These are phyloP conservation scores for Aspergillus ostianus DNA, from an alignment of 495 filamentous ascomycete species.

Conservation along the genomic window DNA sequence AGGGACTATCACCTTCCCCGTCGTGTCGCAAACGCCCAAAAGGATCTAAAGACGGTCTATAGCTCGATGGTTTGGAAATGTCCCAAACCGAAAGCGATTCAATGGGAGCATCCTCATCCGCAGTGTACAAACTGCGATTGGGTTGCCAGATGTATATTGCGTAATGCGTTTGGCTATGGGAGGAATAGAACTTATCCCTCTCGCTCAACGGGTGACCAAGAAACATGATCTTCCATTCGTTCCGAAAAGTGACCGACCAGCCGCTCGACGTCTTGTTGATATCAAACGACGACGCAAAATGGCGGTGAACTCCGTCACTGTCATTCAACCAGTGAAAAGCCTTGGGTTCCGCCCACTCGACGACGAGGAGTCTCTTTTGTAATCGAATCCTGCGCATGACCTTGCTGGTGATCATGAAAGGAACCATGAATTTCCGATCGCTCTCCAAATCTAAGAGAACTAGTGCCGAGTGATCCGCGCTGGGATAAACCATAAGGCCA, in stretches of 20 bases:
- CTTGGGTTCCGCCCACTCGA: constrained; percentile 65
- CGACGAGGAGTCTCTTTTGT: constrained; percentile 52
- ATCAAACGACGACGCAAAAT: constrained; percentile 65
- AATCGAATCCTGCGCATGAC: constrained; percentile 59
- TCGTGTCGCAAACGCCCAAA: constrained; percentile 34
- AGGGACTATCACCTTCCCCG: constrained; percentile 42
- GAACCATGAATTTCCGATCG: constrained; percentile 44
- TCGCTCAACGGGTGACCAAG: constrained; percentile 59
- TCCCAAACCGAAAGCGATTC: constrained; percentile 69
- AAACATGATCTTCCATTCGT: constrained; percentile 68
- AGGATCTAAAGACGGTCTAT: constrained; percentile 56
- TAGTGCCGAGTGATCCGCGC: constrained; percentile 39
- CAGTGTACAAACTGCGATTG: constrained; percentile 55
- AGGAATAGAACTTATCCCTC: constrained; percentile 62
- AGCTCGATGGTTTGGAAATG: constrained; percentile 53
- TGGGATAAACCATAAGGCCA: constrained; percentile 58
- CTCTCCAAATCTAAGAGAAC: constrained; percentile 54
- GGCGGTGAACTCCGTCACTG: constrained; percentile 56
- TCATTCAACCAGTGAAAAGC: constrained; percentile 60
- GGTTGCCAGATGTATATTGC: constrained; percentile 67
- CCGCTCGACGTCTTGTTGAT: constrained; percentile 29
- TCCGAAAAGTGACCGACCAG: constrained; percentile 56
- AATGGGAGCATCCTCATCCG: constrained; percentile 56
- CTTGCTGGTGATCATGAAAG: constrained; percentile 53
- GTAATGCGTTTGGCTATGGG: constrained; percentile 62